These are phyloP conservation scores for Phytophthora multivora DNA, from an alignment of 352 stramenopile species.

Conservation along the genomic window DNA sequence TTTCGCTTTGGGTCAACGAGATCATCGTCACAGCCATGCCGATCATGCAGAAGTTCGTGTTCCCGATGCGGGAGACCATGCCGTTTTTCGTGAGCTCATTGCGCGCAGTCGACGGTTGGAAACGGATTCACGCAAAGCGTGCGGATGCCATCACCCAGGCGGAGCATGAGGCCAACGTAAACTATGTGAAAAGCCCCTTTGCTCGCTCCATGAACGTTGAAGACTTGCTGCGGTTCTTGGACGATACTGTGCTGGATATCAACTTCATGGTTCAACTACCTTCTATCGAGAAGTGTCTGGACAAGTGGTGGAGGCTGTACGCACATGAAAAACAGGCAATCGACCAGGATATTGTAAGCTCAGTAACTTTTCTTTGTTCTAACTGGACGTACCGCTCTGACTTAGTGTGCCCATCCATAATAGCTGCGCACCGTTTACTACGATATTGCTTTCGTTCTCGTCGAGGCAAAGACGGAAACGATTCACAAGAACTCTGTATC, in stretches of 20 bases:
- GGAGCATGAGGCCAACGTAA: slow-evolving; percentile 71
- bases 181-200: slow-evolving; percentile 79
- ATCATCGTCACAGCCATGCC: slow-evolving; percentile 8
- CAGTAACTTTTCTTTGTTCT: neutral
- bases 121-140: slow-evolving; percentile 61
- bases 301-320: slow-evolving; percentile 68
- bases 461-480: slow-evolving; percentile 78
- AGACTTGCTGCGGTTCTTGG: slow-evolving; percentile 70
- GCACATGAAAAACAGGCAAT: slow-evolving; percentile 42
- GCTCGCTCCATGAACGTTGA: slow-evolving; percentile 64
- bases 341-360: slow-evolving; percentile 56
- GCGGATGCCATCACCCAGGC: slow-evolving; percentile 58
- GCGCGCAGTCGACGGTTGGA: slow-evolving; percentile 73
- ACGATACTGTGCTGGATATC: slow-evolving; percentile 78
- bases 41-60: slow-evolving; percentile 57
- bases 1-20: neutral
- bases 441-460: slow-evolving; percentile 71
- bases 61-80: slow-evolving; percentile 76
- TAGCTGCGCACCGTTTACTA: slow-evolving; percentile 74
- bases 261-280: slow-evolving; percentile 86
- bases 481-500: slow-evolving; percentile 82
- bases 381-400: too few species aligned
- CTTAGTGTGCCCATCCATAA: too few species aligned
- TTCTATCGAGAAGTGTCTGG: slow-evolving; percentile 81
- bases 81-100: slow-evolving; percentile 81